Percentiles rank a stretch among this genome's conserved stretches.
Conservation (phyloP, 768 basidiomycete genomes). For the Lyophyllum atratum region DNA sequence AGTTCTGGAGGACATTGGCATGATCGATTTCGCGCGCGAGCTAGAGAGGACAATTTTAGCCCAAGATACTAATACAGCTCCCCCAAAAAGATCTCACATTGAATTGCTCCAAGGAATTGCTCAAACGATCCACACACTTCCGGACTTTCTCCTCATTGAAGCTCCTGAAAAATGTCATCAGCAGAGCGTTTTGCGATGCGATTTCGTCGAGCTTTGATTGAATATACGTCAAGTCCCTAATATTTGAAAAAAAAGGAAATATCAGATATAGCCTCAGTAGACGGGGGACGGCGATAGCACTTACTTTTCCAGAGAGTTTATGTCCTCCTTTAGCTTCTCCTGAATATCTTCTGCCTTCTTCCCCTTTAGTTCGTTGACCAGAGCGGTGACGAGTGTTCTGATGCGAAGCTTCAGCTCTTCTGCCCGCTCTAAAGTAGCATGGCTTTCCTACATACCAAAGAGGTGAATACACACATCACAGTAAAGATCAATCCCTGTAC, state of each 20-base stretch:
- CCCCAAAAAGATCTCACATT: background rate
- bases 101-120: background rate
- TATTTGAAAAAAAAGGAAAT: no score
- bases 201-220: background rate
- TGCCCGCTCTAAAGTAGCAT: no score
- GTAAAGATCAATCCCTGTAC: no score
- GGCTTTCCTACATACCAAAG: no score
- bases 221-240: slow-evolving; percentile 2
- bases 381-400: background rate
- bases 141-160: background rate
- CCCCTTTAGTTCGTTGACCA: slow-evolving; percentile 1
- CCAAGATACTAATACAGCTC: background rate
- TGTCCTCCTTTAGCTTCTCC: background rate
- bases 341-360: no score
- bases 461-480: no score
- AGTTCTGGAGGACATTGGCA: no score
- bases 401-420: slow-evolving; percentile 5
- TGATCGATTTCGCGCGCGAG: background rate
- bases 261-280: background rate
- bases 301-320: background rate
- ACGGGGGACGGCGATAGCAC: background rate
- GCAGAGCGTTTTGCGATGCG: background rate
- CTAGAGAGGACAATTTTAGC: background rate
- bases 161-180: background rate
- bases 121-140: background rate